phyloP scores from a whole-genome alignment of 345 rosid genomes.

The Mercurialis annua region DNA sequence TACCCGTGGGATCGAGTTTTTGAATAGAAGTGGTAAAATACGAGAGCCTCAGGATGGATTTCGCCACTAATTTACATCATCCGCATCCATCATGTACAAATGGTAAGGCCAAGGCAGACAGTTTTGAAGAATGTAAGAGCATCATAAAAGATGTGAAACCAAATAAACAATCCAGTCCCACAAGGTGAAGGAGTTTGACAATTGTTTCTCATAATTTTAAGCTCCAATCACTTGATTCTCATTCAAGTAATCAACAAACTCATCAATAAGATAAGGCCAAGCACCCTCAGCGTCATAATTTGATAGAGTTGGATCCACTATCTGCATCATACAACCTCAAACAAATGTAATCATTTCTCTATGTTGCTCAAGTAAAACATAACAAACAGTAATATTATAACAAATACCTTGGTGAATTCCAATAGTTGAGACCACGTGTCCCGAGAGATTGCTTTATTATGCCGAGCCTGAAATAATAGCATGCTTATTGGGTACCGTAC shows the following conservation, averaged over 20 bases:
- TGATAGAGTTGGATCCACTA: constrained; percentile 55
- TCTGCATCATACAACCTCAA: constrained; percentile 21
- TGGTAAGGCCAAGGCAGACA: no score
- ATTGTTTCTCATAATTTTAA: neutral
- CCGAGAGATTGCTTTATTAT: constrained; percentile 93
- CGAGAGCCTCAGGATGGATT: no score
- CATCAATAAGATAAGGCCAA: constrained; percentile 97
- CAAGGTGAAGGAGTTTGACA: no score
- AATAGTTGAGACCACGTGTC: constrained; percentile 95
- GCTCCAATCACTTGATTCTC: constrained; percentile 23
- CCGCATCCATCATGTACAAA: no score
- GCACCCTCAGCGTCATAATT: constrained; percentile 94
- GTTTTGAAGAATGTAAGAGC: no score
- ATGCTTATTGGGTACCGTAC: neutral
- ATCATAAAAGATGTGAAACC: no score
- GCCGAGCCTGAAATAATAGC: constrained; percentile 61
- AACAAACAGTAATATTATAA: no score
- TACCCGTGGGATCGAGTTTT: no score
- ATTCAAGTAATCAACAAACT: constrained; percentile 83
- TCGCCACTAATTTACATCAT: no score
- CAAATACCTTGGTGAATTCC: constrained; percentile 92
- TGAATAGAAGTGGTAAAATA: no score
- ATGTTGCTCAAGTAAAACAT: no score
- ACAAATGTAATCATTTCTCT: neutral
- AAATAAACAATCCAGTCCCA: no score